phyloP scores from a whole-genome alignment of 352 stramenopile genomes.

The Plasmopara halstedii region DNA sequence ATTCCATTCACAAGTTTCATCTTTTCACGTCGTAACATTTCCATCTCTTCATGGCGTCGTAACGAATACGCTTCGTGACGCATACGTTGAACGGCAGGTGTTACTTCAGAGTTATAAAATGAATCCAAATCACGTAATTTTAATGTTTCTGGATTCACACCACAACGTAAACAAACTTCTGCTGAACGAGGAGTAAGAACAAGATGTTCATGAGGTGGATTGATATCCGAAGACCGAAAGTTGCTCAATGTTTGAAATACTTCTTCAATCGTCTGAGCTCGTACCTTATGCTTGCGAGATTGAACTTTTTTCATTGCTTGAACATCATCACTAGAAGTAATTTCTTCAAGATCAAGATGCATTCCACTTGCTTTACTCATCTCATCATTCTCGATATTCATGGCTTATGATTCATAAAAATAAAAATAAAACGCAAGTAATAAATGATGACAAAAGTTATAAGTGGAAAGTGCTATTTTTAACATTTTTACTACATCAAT shows the following conservation, averaged over 20 bases:
- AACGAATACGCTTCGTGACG: conserved; percentile 90
- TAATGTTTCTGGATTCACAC: conserved; percentile 89
- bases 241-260: conserved; percentile 72
- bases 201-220: conserved; percentile 62
- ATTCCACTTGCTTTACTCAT: conserved; percentile 3
- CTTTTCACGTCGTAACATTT: conserved; percentile 70
- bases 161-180: conserved; percentile 85
- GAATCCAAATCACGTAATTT: conserved; percentile 89
- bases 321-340: conserved; percentile 3
- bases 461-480: too few species aligned
- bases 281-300: conserved; percentile 46
- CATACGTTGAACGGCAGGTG: conserved; percentile 85
- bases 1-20: conserved; percentile 51
- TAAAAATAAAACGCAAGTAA: too few species aligned
- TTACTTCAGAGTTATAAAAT: conserved; percentile 81
- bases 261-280: conserved; percentile 68
- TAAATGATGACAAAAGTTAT: too few species aligned
- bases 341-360: conserved; percentile 23
- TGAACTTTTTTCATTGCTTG: conserved; percentile 33
- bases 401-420: too few species aligned
- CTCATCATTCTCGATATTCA: not conserved
- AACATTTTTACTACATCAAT: too few species aligned
- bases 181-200: conserved; percentile 85
- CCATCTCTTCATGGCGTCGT: conserved; percentile 88
- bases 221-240: conserved; percentile 56